Base-by-base conservation (phyloP, 495 filamentous ascomycete species). In the Pyrenula aspistea region DNA sequence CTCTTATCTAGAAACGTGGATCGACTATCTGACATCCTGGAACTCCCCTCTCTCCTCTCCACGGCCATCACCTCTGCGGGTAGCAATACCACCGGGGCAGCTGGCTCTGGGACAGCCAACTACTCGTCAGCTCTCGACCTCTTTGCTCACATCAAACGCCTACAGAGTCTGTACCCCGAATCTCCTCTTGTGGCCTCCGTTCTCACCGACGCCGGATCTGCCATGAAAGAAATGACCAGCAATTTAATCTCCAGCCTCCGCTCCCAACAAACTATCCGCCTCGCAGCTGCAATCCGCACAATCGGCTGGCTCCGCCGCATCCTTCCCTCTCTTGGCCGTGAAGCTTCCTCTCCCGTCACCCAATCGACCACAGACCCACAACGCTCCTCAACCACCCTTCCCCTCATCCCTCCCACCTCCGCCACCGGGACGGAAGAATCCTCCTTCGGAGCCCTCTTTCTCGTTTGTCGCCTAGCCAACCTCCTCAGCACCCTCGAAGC, bases 81-180 rank as follows among this genome's bases (percentile, higher is more conserved):
- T 15, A 42, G 31, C 15, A 42, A 15, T 42, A 24, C 61, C 12
- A 57, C 59, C 4, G 4, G 8, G 10, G 10, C 50, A 4, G 72
- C 80, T 11, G 73, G 74, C 36, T 72, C 65, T 60, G 73, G 75
- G 1, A 71, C 72, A 24, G 66, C 71, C 3, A 93, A 87, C 59
- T 95, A 96, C 70, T 86, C 92, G 1, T 87, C 89, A 0, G 92
- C 92, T 0, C 76, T 99, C 50, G 94, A 99, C 63, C 75, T 97
- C 2, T 85, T 95, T 65, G 84, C 86, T n/a, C 94, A 96, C 70
- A 95, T 96, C 67, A 87, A 89, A 57, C 80, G 94, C 19, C 74
- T 99, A 2, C 84, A 91, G 57, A 80, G 81, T 1, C 73, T 96
- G 57, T 94, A 96, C 68, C 85, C 89, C 0, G 74, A 86, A 53